Percentiles rank a stretch among this genome's conserved stretches.
Conservation (phyloP, 2,329 filamentous ascomycete genomes). For the Xylariales sp. region DNA sequence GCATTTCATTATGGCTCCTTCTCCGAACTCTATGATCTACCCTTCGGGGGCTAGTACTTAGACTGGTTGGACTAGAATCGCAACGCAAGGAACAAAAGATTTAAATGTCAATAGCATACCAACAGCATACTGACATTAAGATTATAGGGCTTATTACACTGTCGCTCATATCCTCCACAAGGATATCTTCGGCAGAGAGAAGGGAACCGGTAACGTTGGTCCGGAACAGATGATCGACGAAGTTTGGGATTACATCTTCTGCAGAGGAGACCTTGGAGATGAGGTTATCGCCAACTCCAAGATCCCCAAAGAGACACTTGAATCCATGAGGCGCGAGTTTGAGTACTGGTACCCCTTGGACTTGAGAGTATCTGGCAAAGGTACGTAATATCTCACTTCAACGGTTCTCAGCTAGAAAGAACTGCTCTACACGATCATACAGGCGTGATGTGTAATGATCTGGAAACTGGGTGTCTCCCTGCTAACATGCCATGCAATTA, state of each 20-base stretch:
- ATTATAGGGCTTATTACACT: conserved; percentile 71
- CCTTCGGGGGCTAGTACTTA: background rate
- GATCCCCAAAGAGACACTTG: conserved; percentile 69
- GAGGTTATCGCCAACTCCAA: conserved; percentile 60
- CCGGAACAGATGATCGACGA: conserved; percentile 90
- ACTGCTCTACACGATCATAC: too few species aligned
- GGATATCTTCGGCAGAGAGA: conserved; percentile 77
- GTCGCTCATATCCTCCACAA: conserved; percentile 66
- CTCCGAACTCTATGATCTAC: too few species aligned
- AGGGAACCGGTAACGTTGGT: conserved; percentile 64
- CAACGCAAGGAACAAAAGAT: too few species aligned
- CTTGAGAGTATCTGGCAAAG: conserved; percentile 82
- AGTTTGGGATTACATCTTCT: conserved; percentile 95
- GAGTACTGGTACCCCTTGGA: conserved; percentile 97
- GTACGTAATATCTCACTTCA: too few species aligned
- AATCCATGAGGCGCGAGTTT: conserved; percentile 84
- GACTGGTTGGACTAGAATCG: background rate
- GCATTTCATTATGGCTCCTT: too few species aligned
- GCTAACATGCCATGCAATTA: too few species aligned
- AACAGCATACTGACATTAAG: too few species aligned
- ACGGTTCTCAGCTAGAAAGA: too few species aligned
- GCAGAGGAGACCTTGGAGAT: conserved; percentile 64
- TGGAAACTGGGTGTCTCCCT: too few species aligned
- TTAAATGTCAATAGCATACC: too few species aligned
- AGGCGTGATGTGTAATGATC: too few species aligned